Evolutionary conservation across 495 filamentous ascomycete species (phyloP).

Genomic region (Penicillium bialowiezense): DNA sequence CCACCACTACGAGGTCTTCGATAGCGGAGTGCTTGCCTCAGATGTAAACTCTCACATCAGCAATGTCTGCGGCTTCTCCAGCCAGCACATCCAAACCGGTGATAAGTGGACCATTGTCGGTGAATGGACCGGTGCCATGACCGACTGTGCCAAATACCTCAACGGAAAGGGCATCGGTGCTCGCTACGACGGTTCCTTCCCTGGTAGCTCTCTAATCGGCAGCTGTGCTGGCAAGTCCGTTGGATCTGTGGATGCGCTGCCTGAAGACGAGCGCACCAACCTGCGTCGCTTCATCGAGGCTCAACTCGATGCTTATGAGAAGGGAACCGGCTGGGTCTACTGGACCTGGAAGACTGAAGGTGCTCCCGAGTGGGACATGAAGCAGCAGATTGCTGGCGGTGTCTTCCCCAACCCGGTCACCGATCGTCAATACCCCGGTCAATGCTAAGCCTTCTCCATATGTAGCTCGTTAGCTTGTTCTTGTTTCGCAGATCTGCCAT

Average conservation of each 20-base stretch:
- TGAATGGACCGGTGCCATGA: conserved; percentile 68
- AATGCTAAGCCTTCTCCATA: conserved; percentile 29
- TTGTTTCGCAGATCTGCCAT: not conserved
- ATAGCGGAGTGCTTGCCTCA: conserved; percentile 51
- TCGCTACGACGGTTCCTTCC: conserved; percentile 65
- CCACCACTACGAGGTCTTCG: conserved; percentile 70
- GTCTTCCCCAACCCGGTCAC: conserved; percentile 63
- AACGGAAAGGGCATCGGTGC: conserved; percentile 68
- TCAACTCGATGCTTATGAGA: conserved; percentile 72
- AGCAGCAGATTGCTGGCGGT: conserved; percentile 55
- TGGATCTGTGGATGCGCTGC: conserved; percentile 53
- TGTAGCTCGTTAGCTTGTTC: not conserved
- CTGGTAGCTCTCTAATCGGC: conserved; percentile 46
- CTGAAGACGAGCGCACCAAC: conserved; percentile 52
- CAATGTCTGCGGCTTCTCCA: conserved; percentile 48
- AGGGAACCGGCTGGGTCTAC: conserved; percentile 69
- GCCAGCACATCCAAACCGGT: conserved; percentile 44
- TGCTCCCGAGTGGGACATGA: conserved; percentile 85
- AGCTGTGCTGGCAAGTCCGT: conserved; percentile 56
- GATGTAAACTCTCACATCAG: conserved; percentile 47
- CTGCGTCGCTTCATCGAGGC: conserved; percentile 65
- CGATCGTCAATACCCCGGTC: conserved; percentile 44
- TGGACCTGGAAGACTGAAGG: conserved; percentile 87
- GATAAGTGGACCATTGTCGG: conserved; percentile 73
- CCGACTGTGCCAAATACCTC: conserved; percentile 71